These are phyloP conservation scores for Hyphopichia fennica DNA, from an alignment of 1,139 yeast genomes.

Conservation along the genomic window DNA sequence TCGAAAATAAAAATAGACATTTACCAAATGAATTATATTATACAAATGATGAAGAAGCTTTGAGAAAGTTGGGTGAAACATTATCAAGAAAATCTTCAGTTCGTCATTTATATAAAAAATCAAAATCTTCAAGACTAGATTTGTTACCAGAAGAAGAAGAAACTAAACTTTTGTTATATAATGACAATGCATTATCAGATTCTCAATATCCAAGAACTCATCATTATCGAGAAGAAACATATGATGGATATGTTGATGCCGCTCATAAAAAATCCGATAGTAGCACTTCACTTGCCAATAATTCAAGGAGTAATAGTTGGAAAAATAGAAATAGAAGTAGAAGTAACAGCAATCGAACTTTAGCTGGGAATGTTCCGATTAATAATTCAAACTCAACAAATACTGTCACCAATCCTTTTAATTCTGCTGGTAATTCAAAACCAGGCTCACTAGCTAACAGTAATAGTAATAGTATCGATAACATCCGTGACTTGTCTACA, in stretches of 20 bases:
- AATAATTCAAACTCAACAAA: not conserved
- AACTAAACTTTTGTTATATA: slow-evolving; percentile 12
- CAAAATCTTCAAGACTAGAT: slow-evolving; percentile 6
- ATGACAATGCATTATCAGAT: slow-evolving; percentile 5
- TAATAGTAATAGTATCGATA: not conserved
- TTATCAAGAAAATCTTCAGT: slow-evolving; percentile 29
- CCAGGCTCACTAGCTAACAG: not conserved
- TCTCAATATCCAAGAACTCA: slow-evolving; percentile 9
- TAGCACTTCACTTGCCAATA: not conserved
- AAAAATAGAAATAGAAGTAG: slow-evolving; percentile 6
- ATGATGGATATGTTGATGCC: slow-evolving; percentile 14
- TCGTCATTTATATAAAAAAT: slow-evolving; percentile 18
- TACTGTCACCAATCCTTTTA: not conserved
- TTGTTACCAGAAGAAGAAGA: slow-evolving; percentile 13
- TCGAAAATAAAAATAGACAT: not conserved
- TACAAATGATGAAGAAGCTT: slow-evolving; percentile 23
- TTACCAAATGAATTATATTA: slow-evolving; percentile 1
- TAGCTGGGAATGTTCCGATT: not conserved
- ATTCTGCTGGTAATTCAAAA: too few relatives aligned
- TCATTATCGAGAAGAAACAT: slow-evolving; percentile 17
- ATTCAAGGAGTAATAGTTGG: slow-evolving; percentile 3
- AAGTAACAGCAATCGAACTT: slow-evolving; percentile 3
- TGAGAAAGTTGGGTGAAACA: slow-evolving; percentile 33
- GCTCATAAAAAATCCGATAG: not conserved
- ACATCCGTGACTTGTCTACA: not conserved